Evolutionary conservation across 2,329 filamentous ascomycete genomes (phyloP), one percentile per base, ranked within the genome.

Genomic region (Cercospora janseana): DNA sequence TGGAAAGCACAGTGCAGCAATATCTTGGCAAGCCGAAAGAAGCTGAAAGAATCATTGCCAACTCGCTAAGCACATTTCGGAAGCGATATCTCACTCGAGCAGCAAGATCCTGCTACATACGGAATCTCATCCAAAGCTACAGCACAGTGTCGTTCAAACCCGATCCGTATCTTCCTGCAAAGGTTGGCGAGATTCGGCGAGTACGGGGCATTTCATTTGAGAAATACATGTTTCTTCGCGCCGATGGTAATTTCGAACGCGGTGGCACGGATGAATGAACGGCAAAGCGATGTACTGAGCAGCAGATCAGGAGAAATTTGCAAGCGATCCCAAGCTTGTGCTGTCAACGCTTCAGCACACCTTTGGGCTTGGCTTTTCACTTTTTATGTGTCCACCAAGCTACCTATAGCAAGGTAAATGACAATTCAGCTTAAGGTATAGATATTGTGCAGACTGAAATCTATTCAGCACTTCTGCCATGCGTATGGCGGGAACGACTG

Each of bases 51-150:
- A 59, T 64, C 4, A 60, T 60, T 6, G 53, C 57, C 9, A 62
- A 61, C 46, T 51, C 52, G 4, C 44, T 51, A 3, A 35, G 44
- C 8, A 56, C 53, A 9, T 64, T 64, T 42, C 51, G 60, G 8
- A 52, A 59, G 8, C 49, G 61, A 3, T 64, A 63, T 40, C 40
- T 58, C 3, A 62, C 60, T 6, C 53, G 57, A n/a, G 62, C 63
- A 5, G 63, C 62, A 3, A 52, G 55, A 21, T 51, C 61, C 12
- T 65, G 62, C 47, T 65, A 65, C 28, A 43, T 54, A 21, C 46
- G 52, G n/a, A 42, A 37, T 9, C 31, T 57, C 4, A 54, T 50
- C 16, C 28, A 41, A 12, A 48, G 44, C 12, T 57, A 54, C 27
- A 47, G 46, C 9, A 37, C 21, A 10, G 51, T 57, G 6, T 23